A percentile compares a stretch with the other conserved stretches of the same genome.
These are phyloP conservation scores for Ceriops decandra DNA, from an alignment of 345 rosid genomes.

Conservation along the genomic window DNA sequence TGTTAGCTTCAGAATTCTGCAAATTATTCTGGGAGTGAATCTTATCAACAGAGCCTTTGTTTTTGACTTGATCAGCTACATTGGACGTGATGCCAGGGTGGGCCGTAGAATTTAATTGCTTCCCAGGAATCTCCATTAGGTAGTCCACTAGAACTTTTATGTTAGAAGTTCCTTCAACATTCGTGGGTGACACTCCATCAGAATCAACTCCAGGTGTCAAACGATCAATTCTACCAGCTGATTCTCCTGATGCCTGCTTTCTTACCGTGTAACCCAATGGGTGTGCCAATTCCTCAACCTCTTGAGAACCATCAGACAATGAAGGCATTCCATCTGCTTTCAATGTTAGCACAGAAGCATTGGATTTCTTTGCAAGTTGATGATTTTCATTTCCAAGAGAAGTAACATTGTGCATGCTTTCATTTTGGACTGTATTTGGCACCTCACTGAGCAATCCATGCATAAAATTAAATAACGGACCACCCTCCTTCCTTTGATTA, in stretches of 20 bases:
- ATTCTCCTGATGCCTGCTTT: slow-evolving; percentile 15
- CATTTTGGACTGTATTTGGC: neutral
- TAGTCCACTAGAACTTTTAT: neutral
- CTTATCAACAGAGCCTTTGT: neutral
- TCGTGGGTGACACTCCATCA: slow-evolving; percentile 11
- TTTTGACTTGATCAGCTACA: neutral
- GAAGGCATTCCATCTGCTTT: slow-evolving; percentile 4
- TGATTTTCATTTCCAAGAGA: slow-evolving; percentile 6
- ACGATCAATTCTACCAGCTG: slow-evolving; percentile 10
- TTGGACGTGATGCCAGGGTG: neutral
- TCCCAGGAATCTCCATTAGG: slow-evolving; percentile 14
- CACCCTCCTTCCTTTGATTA: slow-evolving; percentile 1
- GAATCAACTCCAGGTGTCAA: slow-evolving; percentile 5
- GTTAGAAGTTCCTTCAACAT: neutral
- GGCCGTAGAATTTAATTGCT: slow-evolving; percentile 1
- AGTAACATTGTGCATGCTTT: slow-evolving; percentile 5
- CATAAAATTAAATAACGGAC: slow-evolving; percentile 5
- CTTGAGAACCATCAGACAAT: slow-evolving; percentile 4
- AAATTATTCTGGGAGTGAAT: slow-evolving; percentile 1
- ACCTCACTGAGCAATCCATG: slow-evolving; percentile 9
- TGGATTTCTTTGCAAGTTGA: slow-evolving; percentile 5
- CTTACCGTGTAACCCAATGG: neutral
- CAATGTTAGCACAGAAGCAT: slow-evolving; percentile 7
- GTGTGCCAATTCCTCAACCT: slow-evolving; percentile 1
- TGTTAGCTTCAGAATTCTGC: slow-evolving; percentile 14